Percentiles rank a stretch among this genome's conserved stretches.
These are phyloP conservation scores for Pseudodiploospora longispora DNA, from an alignment of 2,329 filamentous ascomycete species.

Conservation along the genomic window DNA sequence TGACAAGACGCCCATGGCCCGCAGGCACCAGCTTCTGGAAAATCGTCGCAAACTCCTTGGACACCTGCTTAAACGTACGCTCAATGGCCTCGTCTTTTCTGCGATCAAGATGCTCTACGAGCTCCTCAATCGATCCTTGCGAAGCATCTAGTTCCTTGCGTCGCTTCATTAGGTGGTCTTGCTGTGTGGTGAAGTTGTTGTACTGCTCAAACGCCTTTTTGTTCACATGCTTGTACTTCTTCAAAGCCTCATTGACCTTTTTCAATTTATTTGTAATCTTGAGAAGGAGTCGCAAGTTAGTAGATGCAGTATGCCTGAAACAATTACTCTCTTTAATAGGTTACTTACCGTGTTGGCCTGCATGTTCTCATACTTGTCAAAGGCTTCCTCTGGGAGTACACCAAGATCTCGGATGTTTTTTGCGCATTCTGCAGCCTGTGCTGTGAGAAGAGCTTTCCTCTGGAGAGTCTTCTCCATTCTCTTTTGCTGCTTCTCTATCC, in stretches of 20 bases:
- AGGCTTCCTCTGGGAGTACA: conserved; percentile 87
- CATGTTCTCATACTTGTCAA: conserved; percentile 81
- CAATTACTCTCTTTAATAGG: background rate
- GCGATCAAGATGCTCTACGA: conserved; percentile 87
- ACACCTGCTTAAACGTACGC: conserved; percentile 96
- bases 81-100: conserved; percentile 97
- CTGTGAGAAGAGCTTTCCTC: conserved; percentile 71
- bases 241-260: conserved; percentile 85
- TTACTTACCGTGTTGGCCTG: conserved; percentile 62
- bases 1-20: conserved; percentile 82
- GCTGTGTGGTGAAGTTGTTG: conserved; percentile 89
- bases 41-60: conserved; percentile 82
- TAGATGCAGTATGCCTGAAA: conserved; percentile 5
- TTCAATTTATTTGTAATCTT: conserved; percentile 63
- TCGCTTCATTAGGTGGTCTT: conserved; percentile 77
- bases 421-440: conserved; percentile 70
- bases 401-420: conserved; percentile 89
- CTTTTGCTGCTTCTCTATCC: conserved; percentile 81
- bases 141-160: conserved; percentile 81
- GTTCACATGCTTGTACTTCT: conserved; percentile 97
- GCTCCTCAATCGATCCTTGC: conserved; percentile 79
- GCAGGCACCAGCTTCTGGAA: conserved; percentile 94
- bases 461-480: conserved; percentile 87
- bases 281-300: background rate
- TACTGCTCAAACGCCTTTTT: conserved; percentile 99